phyloP scores from a whole-genome alignment of 768 basidiomycete genomes.

The Epithele typhae region DNA sequence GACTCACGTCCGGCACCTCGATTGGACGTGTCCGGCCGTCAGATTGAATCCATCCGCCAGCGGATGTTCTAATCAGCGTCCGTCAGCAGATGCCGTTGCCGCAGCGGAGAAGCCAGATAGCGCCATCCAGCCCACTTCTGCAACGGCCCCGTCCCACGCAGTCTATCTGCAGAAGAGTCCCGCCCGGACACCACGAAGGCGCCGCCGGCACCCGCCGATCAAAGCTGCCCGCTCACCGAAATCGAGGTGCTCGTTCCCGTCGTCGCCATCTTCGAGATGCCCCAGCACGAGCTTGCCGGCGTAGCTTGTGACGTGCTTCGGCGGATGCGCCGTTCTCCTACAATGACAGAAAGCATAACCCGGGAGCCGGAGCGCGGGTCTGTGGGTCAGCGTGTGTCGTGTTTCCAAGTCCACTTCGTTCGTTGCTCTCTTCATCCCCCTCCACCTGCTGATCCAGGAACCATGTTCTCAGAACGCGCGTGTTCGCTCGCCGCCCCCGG shows the following conservation, averaged over 20 bases:
- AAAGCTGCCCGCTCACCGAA: constrained; percentile 30
- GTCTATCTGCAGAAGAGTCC: too few relatives aligned
- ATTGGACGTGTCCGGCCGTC: constrained; percentile 44
- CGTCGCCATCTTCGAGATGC: constrained; percentile 33
- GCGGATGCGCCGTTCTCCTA: constrained; percentile 42
- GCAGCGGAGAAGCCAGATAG: too few relatives aligned
- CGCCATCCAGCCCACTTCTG: too few relatives aligned
- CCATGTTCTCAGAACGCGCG: too few relatives aligned
- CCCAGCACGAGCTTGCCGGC: constrained; percentile 51
- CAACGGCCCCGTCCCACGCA: too few relatives aligned
- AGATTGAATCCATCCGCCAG: constrained; percentile 55
- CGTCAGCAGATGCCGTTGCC: too few relatives aligned
- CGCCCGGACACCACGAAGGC: too few relatives aligned
- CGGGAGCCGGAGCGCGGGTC: background rate
- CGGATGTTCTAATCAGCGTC: constrained; percentile 41
- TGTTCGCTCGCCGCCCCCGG: too few relatives aligned
- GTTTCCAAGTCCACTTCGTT: too few relatives aligned
- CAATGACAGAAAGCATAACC: constrained; percentile 2
- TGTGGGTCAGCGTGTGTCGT: background rate
- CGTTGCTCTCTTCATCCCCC: too few relatives aligned
- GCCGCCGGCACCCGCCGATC: background rate
- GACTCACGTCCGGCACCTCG: constrained; percentile 45
- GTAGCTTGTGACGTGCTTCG: constrained; percentile 33
- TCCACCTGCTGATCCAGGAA: too few relatives aligned
- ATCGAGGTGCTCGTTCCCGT: constrained; percentile 48